Evolutionary conservation across 805 yeast species (phyloP), one percentile per base, ranked within the genome.

Genomic region (Saturnispora galanensis): DNA sequence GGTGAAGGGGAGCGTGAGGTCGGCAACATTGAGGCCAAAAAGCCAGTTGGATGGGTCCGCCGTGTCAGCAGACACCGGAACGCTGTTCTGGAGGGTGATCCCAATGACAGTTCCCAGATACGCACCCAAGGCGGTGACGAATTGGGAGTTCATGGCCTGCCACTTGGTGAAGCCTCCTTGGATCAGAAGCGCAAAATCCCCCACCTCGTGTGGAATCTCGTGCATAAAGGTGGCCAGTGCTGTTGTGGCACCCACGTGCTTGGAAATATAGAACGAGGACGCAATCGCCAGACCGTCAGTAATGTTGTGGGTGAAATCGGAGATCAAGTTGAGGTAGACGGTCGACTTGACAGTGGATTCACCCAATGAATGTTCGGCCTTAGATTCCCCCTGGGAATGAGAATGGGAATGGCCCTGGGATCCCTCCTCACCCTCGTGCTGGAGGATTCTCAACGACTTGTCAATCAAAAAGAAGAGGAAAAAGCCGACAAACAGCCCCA

Each of bases 131-230:
- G 84, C 80, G 3, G 88, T 80, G 31, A 80, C 53, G 43, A 80
- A 69, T 60, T 83, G 89, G 0, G 84, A 77, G 43, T 69, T 70
- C 70, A 81, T 69, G 2, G 86, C 87, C 50, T 77, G 77, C 60
- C 75, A 62, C 60, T 77, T 77, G 16, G 84, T 68, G 51, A 79
- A 74, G 0, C 90, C 90, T 17, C 81, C 80, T 54, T 79, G 77
- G 49, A 80, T 72, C 48, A 84, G 64, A 21, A 84, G 64, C 0
- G 88, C 89, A 62, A 79, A 84, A 56, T 84, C 93, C 39, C 90
- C 89, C 49, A 84, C 73, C 56, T 82, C 87, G 57, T 84, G 93
- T 5, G 93, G 93, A 40, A 83, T 74, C 58, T 84, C 93, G 58
- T 84, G 93, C 60, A 80, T 73, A 49, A 82, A 71, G 28, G 83